Base-by-base conservation (phyloP, 1,284 basidiomycete genomes). In the Rhodotorula mucilaginosa region DNA sequence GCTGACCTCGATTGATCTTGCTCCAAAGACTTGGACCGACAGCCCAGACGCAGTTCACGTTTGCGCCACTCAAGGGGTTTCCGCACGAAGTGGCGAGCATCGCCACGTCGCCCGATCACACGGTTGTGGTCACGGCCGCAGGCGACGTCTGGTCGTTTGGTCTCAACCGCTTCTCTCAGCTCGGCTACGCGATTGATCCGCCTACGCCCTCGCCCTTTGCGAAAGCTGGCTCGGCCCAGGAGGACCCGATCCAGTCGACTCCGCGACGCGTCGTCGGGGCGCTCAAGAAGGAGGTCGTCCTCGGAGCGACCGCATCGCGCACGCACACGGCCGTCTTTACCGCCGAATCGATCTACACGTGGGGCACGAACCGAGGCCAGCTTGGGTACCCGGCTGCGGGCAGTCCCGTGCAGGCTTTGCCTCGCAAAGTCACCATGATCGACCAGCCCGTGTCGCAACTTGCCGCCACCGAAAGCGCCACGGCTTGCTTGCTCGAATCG, bases 321-420 rank as follows among this genome's bases (percentile, higher is more conserved):
- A 88, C 88, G 34, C 90, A 93, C 34, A 93, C 91, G 29, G 93
- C 88, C 2, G 96, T 92, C 79, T 99, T 92, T 89, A 97, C 94
- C 0, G 80, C 80, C 5, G 85, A 86, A 23, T 87, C 89, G n/a
- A 86, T 98, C 0, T 97, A 88, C 82, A 97, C 95, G 0, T 99
- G 95, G 95, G 97, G 96, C 0, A 93, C 91, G 34, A 97, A 98
- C 81, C 87, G 86, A 48, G 97, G 97, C 0, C 97, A 99, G 80
- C 85, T 99, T 5, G 95, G 95, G 70, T 81, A 82, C 78, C 79
- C 79, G n/a, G 65, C 67, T 5, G 63, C 83, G 7, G 85, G 90
- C 0, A 90, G 90, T 58, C 88, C 91, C 0, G 84, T 91, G 0
- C 96, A 98, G 80, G 80, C 90, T 3, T 79, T 87, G 4, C 96